Base-by-base conservation (phyloP, 805 yeast genomes). In the Starmerella geochares region DNA sequence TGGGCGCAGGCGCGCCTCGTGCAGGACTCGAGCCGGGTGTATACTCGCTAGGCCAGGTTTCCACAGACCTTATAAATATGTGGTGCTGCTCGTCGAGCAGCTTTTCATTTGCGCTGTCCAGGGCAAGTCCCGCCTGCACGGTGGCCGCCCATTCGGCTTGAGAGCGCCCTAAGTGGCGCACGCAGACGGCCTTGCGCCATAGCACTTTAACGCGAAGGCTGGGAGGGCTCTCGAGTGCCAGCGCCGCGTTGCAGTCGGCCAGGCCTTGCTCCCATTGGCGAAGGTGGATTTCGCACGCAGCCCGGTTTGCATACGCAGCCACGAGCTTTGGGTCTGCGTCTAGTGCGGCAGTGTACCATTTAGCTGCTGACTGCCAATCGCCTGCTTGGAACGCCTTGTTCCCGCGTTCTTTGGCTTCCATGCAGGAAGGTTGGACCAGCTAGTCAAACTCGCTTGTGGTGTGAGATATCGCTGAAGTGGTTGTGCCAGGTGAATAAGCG, bases 261-360 rank as follows among this genome's bases (percentile, higher is more conserved):
- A 42, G 33, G 3, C 57, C 63, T 6, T 25, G 20, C 9, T 11
- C 32, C 54, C 54, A 60, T 3, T 41, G 11, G 6, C 28, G 40
- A 7, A 60, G 42, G 23, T 56, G 53, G 41, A 60, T 48, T 31
- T 32, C 37, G 46, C 60, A 56, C 16, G 62, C 62, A 1, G 62
- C 61, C 3, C 60, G 51, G 49, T 60, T 60, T 17, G 61, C 54
- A 3, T 35, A 39, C 17, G 61, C 60, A 8, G 58, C 56, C 4
- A 41, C 41, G 19, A 54, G 21, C 3, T 23, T 36, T 4, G 59
- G 58, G 20, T 51, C 57, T 9, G 14, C 43, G 6, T 23, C 45
- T 2, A 60, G 44, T 10, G 63, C 61, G 38, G 36, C 32, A 4
- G 59, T 32, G 50, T 56, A 58, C 31, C 50, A 25, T 11, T 35